phyloP scores from a whole-genome alignment of 495 filamentous ascomycete genomes.

The Penicillium flavigenum region DNA sequence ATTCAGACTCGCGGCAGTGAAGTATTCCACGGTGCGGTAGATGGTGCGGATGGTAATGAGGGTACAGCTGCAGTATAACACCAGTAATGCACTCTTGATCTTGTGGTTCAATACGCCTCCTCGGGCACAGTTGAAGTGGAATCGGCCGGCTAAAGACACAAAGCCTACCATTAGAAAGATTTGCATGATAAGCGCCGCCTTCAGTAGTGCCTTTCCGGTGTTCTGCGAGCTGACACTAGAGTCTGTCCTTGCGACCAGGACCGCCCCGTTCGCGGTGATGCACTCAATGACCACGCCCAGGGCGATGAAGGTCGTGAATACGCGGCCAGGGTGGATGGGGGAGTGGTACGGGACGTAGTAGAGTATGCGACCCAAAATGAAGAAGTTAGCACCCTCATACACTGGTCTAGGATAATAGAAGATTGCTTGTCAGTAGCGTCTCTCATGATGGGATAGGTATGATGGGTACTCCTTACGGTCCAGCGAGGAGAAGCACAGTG shows the following conservation, averaged over 20 bases:
- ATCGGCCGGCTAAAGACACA: conserved; percentile 53
- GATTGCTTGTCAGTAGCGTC: conserved; percentile 2
- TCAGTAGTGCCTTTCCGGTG: conserved; percentile 59
- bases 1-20: conserved; percentile 42
- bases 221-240: conserved; percentile 44
- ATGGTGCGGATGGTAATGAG: conserved; percentile 63
- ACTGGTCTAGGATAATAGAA: conserved; percentile 51
- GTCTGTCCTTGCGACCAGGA: conserved; percentile 53
- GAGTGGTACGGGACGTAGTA: conserved; percentile 78
- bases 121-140: conserved; percentile 58
- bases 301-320: conserved; percentile 71
- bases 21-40: conserved; percentile 67
- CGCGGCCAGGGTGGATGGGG: conserved; percentile 74
- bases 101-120: conserved; percentile 54
- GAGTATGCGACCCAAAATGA: conserved; percentile 71
- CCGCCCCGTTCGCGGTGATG: conserved; percentile 68
- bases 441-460: not conserved
- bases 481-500: conserved; percentile 59
- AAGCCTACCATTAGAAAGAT: conserved; percentile 62
- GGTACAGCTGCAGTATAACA: conserved; percentile 60
- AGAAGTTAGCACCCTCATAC: conserved; percentile 73
- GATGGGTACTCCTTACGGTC: conserved; percentile 53
- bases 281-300: conserved; percentile 62
- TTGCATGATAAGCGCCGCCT: conserved; percentile 67
- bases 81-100: conserved; percentile 56